Evolutionary conservation across 176 grass and related monocot species (phyloP).

Genomic region (Triticum timopheevii): DNA sequence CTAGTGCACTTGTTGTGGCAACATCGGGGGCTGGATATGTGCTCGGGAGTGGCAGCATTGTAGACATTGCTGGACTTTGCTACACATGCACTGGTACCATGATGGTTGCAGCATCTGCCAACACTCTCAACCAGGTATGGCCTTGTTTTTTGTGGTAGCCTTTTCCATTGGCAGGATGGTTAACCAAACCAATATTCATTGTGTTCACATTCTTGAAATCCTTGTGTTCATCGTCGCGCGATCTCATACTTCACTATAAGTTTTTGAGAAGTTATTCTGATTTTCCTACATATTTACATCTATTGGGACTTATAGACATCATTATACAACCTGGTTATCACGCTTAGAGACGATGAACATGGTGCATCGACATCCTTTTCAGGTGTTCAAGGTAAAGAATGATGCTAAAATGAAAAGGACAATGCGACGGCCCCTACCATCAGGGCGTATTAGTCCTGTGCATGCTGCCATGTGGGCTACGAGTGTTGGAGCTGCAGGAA

Average conservation of each 20-base stretch:
- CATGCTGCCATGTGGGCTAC: constrained; percentile 97
- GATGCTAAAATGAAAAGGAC: constrained; percentile 96
- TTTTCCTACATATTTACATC: background rate
- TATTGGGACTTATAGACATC: constrained; percentile 17
- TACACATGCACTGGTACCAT: constrained; percentile 95
- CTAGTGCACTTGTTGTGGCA: constrained; percentile 88
- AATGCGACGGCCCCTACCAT: constrained; percentile 70
- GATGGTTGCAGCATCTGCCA: constrained; percentile 99
- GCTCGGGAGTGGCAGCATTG: constrained; percentile 68
- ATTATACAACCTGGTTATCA: background rate
- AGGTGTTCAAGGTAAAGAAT: constrained; percentile 93
- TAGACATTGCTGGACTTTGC: constrained; percentile 79
- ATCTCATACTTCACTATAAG: background rate
- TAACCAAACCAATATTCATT: constrained; percentile 20
- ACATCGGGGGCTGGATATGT: constrained; percentile 95
- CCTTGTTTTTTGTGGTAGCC: background rate
- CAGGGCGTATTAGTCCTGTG: constrained; percentile 64
- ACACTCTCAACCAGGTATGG: constrained; percentile 86
- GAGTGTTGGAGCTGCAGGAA: constrained; percentile 76
- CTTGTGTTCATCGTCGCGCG: background rate
- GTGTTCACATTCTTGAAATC: background rate
- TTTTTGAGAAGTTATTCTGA: background rate
- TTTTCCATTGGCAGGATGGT: background rate
- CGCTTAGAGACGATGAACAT: background rate
- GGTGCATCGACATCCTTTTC: background rate